Evolutionary conservation across 352 stramenopile genomes (phyloP).

Genomic region (Pythium periplocum): DNA sequence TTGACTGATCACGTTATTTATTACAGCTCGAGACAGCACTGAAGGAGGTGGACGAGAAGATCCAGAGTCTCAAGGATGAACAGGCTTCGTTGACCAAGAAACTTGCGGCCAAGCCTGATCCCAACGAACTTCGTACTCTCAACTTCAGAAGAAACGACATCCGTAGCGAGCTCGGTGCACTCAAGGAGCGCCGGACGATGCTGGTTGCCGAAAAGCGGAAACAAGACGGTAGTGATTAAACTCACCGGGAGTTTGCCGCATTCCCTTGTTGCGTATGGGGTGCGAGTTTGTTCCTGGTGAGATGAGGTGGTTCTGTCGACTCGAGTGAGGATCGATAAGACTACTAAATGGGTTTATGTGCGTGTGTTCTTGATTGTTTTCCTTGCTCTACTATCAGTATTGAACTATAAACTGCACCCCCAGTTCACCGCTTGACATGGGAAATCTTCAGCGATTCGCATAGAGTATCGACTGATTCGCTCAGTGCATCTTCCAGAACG

Average conservation of each 20-base stretch:
- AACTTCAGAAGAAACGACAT: constrained; percentile 83
- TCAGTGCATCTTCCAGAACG: constrained; percentile 74
- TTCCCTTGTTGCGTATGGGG: neutral
- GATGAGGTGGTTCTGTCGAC: too few species aligned
- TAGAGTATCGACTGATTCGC: constrained; percentile 61
- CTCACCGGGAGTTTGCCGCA: neutral
- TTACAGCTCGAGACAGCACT: constrained; percentile 71
- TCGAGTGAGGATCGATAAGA: too few species aligned
- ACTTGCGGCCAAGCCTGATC: constrained; percentile 66
- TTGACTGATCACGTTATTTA: constrained; percentile 2
- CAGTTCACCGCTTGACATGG: constrained; percentile 42
- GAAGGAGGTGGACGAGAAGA: constrained; percentile 77
- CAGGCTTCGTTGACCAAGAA: constrained; percentile 75
- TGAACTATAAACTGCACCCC: neutral
- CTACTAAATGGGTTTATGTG: too few species aligned
- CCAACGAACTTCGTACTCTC: constrained; percentile 75
- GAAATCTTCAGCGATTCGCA: constrained; percentile 66
- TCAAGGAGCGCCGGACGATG: constrained; percentile 81
- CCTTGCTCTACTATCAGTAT: too few species aligned
- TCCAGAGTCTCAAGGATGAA: constrained; percentile 77
- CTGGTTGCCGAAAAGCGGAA: constrained; percentile 76
- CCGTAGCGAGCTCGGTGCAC: constrained; percentile 71
- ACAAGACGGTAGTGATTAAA: constrained; percentile 56
- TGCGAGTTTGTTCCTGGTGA: too few species aligned
- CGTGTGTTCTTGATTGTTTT: too few species aligned